Evolutionary conservation across 305 asterid genomes (phyloP).

Genomic region (Solanum aculeatissimum): DNA sequence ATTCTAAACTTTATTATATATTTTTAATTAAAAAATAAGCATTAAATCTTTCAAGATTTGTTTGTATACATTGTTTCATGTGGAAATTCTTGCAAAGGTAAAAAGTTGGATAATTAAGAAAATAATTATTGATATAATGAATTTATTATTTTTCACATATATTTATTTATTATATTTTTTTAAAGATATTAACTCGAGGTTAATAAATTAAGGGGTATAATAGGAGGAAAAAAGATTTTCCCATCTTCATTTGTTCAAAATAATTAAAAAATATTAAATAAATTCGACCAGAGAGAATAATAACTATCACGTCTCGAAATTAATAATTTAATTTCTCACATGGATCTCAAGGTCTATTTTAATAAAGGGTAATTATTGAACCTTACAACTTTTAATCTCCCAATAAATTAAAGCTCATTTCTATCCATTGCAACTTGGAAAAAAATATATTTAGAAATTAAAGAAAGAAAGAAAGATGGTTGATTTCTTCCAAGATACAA

Average conservation of each 20-base stretch:
- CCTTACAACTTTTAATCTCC: not conserved
- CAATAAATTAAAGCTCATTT: not conserved
- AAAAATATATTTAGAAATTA: not conserved
- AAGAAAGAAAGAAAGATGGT: not conserved
- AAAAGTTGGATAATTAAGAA: not conserved
- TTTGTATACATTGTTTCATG: not conserved
- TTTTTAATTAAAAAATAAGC: not conserved
- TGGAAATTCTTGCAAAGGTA: not conserved
- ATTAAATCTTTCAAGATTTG: not conserved
- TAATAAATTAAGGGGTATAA: too few species aligned
- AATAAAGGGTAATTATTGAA: not conserved
- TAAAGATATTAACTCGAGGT: too few species aligned
- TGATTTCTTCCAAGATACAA: not conserved
- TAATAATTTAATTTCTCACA: not conserved
- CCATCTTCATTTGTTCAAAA: too few species aligned
- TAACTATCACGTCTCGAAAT: not conserved
- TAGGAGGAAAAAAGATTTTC: too few species aligned
- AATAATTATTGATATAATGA: too few species aligned
- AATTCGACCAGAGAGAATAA: too few species aligned
- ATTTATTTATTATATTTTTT: too few species aligned
- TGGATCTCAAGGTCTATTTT: not conserved
- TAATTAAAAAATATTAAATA: too few species aligned
- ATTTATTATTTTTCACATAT: too few species aligned
- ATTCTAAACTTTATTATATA: too few species aligned
- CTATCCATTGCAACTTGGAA: not conserved